These are phyloP conservation scores for Trichoderma sp. DNA, from an alignment of 2,329 filamentous ascomycete genomes.

Conservation along the genomic window DNA sequence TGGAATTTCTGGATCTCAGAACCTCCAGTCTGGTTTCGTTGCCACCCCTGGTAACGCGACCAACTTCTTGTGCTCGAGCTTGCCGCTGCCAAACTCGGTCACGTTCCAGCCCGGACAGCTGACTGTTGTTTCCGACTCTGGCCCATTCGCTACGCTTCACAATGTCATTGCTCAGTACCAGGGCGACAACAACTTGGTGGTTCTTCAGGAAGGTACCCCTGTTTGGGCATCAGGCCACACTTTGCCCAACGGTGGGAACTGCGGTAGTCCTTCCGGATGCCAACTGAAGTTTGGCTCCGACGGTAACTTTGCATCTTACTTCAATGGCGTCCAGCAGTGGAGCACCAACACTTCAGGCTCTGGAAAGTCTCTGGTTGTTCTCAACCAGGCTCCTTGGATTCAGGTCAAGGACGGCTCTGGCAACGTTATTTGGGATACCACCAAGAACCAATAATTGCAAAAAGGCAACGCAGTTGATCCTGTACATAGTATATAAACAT, in stretches of 20 bases:
- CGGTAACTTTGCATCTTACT: slow-evolving; percentile 30
- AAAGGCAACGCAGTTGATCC: background rate
- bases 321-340: slow-evolving; percentile 26
- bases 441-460: slow-evolving; percentile 1
- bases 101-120: slow-evolving; percentile 31
- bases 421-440: slow-evolving; percentile 32
- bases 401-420: slow-evolving; percentile 31
- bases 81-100: slow-evolving; percentile 31
- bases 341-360: slow-evolving; percentile 28
- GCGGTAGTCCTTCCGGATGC: slow-evolving; percentile 29
- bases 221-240: slow-evolving; percentile 32
- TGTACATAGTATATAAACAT: background rate
- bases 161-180: slow-evolving; percentile 35
- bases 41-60: slow-evolving; percentile 33
- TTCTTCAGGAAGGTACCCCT: slow-evolving; percentile 28
- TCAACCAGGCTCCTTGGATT: slow-evolving; percentile 31
- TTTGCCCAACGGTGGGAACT: slow-evolving; percentile 25
- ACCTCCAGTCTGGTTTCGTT: slow-evolving; percentile 34
- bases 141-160: slow-evolving; percentile 31
- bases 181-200: slow-evolving; percentile 36
- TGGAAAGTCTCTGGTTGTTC: slow-evolving; percentile 27
- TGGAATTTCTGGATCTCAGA: slow-evolving; percentile 31
- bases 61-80: slow-evolving; percentile 35
- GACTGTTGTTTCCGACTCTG: slow-evolving; percentile 31
- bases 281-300: slow-evolving; percentile 27